A percentile compares a stretch with the other conserved stretches of the same genome.
Evolutionary conservation across 306 rosid genomes (phyloP).

Genomic region (Inga laurina): DNA sequence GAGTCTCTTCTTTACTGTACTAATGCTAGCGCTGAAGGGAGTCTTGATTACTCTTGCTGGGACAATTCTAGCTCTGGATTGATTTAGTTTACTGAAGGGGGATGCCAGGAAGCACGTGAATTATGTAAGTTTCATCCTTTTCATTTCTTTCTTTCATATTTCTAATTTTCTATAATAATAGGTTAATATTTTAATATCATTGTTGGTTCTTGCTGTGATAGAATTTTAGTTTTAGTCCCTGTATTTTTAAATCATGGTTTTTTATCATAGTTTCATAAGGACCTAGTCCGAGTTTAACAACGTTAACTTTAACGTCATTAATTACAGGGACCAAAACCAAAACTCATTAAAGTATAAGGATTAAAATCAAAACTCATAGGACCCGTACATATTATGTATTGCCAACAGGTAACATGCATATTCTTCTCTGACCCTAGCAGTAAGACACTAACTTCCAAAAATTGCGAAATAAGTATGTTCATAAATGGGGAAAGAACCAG

Average conservation of each 20-base stretch:
- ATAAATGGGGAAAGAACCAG: too few relatives aligned
- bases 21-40: conserved; percentile 42
- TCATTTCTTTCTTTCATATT: background rate
- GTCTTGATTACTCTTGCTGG: conserved; percentile 41
- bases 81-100: conserved; percentile 31
- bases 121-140: conserved; percentile 28
- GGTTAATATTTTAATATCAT: too few relatives aligned
- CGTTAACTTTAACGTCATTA: too few relatives aligned
- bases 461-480: background rate
- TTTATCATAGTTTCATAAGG: too few relatives aligned
- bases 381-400: too few relatives aligned
- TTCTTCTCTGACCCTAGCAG: conserved; percentile 39
- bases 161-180: background rate
- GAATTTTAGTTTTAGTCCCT: background rate
- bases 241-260: too few relatives aligned
- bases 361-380: background rate
- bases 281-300: too few relatives aligned
- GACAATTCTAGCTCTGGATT: conserved; percentile 36
- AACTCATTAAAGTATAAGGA: too few relatives aligned
- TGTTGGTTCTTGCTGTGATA: background rate
- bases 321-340: too few relatives aligned
- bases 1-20: conserved; percentile 46
- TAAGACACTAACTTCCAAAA: conserved; percentile 12
- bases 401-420: conserved; percentile 13
- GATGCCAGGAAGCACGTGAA: conserved; percentile 40